These are phyloP conservation scores for Triangularia verruculosa DNA, from an alignment of 2,329 filamentous ascomycete species.

Conservation along the genomic window DNA sequence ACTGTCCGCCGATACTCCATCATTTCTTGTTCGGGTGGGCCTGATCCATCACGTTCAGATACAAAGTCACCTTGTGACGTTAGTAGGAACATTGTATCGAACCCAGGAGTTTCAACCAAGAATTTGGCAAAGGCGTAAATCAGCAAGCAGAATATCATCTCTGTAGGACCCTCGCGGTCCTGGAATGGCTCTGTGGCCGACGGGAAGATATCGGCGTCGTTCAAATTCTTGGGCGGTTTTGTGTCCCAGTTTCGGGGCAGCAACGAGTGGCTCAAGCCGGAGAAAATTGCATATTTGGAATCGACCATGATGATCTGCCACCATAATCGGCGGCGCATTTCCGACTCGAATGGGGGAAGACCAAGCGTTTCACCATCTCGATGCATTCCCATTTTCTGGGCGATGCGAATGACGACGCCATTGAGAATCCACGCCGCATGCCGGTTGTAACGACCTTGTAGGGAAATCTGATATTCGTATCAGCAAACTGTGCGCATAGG, in stretches of 20 bases:
- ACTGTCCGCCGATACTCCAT: conserved; percentile 44
- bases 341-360: conserved; percentile 60
- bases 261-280: conserved; percentile 53
- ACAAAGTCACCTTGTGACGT: conserved; percentile 26
- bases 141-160: conserved; percentile 58
- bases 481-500: conserved; percentile 10
- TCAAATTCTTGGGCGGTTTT: conserved; percentile 54
- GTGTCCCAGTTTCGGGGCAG: conserved; percentile 55
- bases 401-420: conserved; percentile 60
- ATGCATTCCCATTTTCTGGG: conserved; percentile 66
- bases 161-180: conserved; percentile 55
- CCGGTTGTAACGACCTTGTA: conserved; percentile 56
- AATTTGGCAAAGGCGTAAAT: conserved; percentile 50
- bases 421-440: conserved; percentile 60
- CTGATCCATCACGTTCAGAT: conserved; percentile 1
- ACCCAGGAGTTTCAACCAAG: conserved; percentile 45
- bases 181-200: conserved; percentile 50
- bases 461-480: conserved; percentile 44
- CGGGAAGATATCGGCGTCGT: conserved; percentile 57
- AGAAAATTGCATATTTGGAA: conserved; percentile 54
- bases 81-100: conserved; percentile 50
- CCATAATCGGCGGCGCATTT: conserved; percentile 67
- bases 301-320: conserved; percentile 62
- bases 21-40: conserved; percentile 34
- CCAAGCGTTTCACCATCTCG: conserved; percentile 57